Conservation (phyloP, 768 basidiomycete species). For the Tricholoma terreum region DNA sequence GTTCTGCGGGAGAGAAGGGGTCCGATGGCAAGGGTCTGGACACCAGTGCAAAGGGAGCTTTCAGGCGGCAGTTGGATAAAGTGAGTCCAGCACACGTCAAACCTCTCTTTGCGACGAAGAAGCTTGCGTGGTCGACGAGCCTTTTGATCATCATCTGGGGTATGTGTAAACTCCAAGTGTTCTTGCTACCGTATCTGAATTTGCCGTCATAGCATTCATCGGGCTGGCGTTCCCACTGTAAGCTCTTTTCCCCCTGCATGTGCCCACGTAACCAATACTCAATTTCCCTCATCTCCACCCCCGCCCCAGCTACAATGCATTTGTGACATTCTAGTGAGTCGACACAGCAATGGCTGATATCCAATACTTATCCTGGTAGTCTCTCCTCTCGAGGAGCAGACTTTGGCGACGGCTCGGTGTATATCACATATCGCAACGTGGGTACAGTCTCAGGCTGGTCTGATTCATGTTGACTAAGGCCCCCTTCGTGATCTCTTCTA, state of each 20-base stretch:
- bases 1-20: neutral
- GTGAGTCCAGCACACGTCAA: constrained; percentile 43
- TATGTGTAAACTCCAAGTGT: constrained; percentile 14
- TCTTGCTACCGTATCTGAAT: neutral
- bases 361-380: constrained; percentile 26
- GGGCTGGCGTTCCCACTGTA: constrained; percentile 76
- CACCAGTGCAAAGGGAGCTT: constrained; percentile 16
- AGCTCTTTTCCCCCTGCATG: constrained; percentile 37
- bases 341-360: neutral
- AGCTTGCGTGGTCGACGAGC: constrained; percentile 64
- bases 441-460: constrained; percentile 7
- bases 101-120: constrained; percentile 59
- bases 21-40: constrained; percentile 7
- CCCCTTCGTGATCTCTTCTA: constrained; percentile 23
- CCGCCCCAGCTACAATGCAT: constrained; percentile 42
- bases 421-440: constrained; percentile 75
- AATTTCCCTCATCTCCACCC: neutral
- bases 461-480: neutral
- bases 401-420: constrained; percentile 66
- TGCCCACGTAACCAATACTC: constrained; percentile 9
- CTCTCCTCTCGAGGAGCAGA: constrained; percentile 62
- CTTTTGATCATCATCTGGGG: constrained; percentile 56
- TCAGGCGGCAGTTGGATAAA: constrained; percentile 37
- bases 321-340: constrained; percentile 52
- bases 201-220: constrained; percentile 51